Base-by-base conservation (phyloP, 495 filamentous ascomycete species). In the Extremus antarcticus region DNA sequence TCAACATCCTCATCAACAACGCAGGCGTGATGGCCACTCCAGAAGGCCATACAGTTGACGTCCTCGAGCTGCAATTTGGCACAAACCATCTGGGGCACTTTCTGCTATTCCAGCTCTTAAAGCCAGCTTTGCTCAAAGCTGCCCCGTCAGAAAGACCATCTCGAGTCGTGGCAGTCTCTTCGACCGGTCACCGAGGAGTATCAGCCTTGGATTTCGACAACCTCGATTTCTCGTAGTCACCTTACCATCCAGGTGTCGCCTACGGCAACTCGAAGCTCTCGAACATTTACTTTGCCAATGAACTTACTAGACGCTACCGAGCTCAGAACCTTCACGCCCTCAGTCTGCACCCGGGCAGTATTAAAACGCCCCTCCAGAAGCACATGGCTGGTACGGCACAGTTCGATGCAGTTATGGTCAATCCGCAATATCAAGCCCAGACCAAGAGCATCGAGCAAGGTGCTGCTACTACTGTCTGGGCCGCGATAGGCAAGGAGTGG, bases 21-120 rank as follows among this genome's bases (percentile, higher is more conserved):
- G 68, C 65, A 0, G 65, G 66, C 15, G 43, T 80, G 9, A 61
- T 61, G 58, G 58, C 58, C 11, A n/a, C 17, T 2, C 60, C 60
- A 2, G 50, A 41, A 20, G 16, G 19, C 17, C 68, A 68, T 0
- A 79, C 72, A 2, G 58, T 56, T 7, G 74, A 80, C 39, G 72
- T 71, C 11, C 63, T 75, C 53, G 76, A 80, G 56, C 59, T 16
- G n/a, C 60, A 78, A 43, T 71, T 82, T 40, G 72, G 67, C 19
- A 74, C 70, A 0, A 80, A 81, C 62, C 73, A 80, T 57, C 65
- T 78, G 1, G 69, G 59, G 4, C 76, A 80, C 54, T 78, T 78
- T 62, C 70, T 78, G 8, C 63, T 80, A 10, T 76, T 78, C 63
- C 52, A 72, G 17, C 67, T 74, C 1, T 70, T 80, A 22, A 68